Evolutionary conservation across 1,284 basidiomycete genomes (phyloP), one percentile per base, ranked within the genome.

Genomic region (Austroboletus niveus): DNA sequence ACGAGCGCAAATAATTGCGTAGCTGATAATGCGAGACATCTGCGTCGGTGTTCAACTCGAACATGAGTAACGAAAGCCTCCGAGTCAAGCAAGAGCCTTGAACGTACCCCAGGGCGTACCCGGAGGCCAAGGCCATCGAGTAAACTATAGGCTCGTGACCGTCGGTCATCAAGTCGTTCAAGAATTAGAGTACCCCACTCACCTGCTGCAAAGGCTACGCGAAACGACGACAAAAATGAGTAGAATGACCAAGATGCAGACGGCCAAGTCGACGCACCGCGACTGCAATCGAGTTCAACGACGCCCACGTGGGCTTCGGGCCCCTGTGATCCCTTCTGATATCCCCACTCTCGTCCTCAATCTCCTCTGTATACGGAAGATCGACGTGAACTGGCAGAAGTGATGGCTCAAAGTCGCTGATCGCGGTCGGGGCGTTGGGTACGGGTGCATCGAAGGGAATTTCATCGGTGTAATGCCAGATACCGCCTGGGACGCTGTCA

Each of bases 1-100:
- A 72, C 41, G 64, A 48, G 24, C 56, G 42, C 54, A 68, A 32
- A 42, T 72, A 74, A 17, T 56, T 51, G 39, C 62, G 65, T n/a
- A 64, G 6, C 48, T 45, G 45, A 35, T 54, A 49, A 3, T 60
- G 60, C 17, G 64, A 47, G n/a, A 64, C 39, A 32, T 59, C 62
- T 62, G 24, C 2, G 5, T 4, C 27, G 27, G 27, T 29, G 9
- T 43, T 5, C 5, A 8, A 8, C 14, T 14, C 53, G 10, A 41
- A 10, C 42, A 4, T 4, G 5, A 9, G 15, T 15, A 49, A 8
- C 34, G 34, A 27, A 10, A 11, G 7, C 27, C 6, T 7, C 27
- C 10, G 9, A 24, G 0, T 8, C n/a, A 5, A 17, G 24, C 1
- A 14, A 36, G 27, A 14, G 3, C 27, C 27, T 3, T n/a, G 12